These are phyloP conservation scores for Penicillium sp. DNA, from an alignment of 2,329 filamentous ascomycete species.

Conservation along the genomic window DNA sequence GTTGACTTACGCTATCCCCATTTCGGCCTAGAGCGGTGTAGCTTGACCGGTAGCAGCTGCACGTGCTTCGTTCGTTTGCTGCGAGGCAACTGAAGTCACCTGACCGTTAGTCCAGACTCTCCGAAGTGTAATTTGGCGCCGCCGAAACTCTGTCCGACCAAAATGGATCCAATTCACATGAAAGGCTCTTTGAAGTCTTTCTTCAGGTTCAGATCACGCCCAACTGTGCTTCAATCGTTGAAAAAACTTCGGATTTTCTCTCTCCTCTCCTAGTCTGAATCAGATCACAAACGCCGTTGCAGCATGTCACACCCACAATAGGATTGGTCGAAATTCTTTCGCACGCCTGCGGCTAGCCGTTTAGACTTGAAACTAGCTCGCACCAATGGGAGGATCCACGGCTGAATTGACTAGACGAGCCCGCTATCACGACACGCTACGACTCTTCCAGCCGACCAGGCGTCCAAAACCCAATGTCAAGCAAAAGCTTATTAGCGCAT, in stretches of 20 bases:
- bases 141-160: neutral
- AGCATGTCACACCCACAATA: neutral
- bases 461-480: neutral
- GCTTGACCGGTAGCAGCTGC: conserved; percentile 15
- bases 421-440: neutral
- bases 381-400: conserved; percentile 10
- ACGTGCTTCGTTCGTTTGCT: conserved; percentile 28
- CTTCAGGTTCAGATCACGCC: neutral
- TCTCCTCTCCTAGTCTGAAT: neutral
- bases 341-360: neutral
- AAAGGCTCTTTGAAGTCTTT: neutral
- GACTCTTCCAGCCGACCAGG: neutral
- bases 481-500: neutral
- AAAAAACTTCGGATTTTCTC: neutral
- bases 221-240: neutral
- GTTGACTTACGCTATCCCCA: conserved; percentile 8
- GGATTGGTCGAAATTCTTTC: neutral
- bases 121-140: conserved; percentile 1
- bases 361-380: conserved; percentile 15
- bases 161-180: neutral
- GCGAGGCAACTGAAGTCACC: conserved; percentile 6
- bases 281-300: neutral
- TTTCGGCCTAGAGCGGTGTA: conserved; percentile 23
- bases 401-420: neutral
- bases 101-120: conserved; percentile 5